Base-by-base conservation (phyloP, 2,329 filamentous ascomycete species). In the Aspergillus puulaauensis region DNA sequence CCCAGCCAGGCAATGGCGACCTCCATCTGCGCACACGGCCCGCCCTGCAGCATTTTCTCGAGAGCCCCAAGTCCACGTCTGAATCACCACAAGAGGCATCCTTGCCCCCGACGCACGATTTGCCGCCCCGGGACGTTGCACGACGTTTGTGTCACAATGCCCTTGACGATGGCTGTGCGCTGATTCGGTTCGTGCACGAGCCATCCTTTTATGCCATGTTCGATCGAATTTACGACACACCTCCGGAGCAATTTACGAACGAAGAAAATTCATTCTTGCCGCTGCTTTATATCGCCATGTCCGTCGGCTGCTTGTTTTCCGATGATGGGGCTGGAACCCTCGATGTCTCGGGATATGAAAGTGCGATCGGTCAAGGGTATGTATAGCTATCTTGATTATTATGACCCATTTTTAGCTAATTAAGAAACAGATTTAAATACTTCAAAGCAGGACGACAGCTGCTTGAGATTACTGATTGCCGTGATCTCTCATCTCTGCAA, bases 141-240 rank as follows among this genome's bases (percentile, higher is more conserved):
- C 77, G 76, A 35, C 75, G 80, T 55, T 73, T 88, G 39, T 86
- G 84, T 70, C 79, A 81, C 54, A 83, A 82, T 68, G 83, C 85
- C 24, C 74, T 89, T 24, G 81, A 87, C 57, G 84, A 89, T 68
- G 85, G 84, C 31, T 83, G 84, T 62, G 80, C 83, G 23, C 74
- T 89, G 53, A 80, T 89, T 72, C 85, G 90, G 39, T 87, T 93
- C 56, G 84, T 96, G 5, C 92, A 97, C 68, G 80, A 90, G 50
- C 93, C 93, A 0, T 86, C 86, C 0, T 97, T 96, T 70, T 91
- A 89, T 75, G 82, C 84, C 58, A 86, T 85, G 66, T 83, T 96
- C 61, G 87, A 96, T 64, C 83, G 83, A 54, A 82, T 97, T 40
- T 97, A 96, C 73, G 85, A 89, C 62, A 86, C 80, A 21, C 80